Evolutionary conservation across 257 asterid species (phyloP).

Genomic region (Nicotiana paniculata): DNA sequence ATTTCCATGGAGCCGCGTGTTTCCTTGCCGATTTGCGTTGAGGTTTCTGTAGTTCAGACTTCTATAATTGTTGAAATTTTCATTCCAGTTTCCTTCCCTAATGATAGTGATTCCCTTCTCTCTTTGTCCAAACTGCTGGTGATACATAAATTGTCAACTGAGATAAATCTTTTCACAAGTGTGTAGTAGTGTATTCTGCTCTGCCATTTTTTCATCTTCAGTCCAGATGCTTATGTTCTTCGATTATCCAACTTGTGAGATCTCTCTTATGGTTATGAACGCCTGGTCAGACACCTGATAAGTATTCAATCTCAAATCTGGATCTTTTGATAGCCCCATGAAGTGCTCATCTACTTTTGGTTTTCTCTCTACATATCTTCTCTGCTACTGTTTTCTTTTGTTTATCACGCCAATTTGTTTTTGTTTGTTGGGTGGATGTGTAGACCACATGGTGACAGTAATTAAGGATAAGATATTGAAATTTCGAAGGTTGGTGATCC

Average conservation of each 20-base stretch:
- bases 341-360: not conserved
- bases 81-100: too few relatives aligned
- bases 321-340: not conserved
- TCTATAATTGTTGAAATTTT: too few relatives aligned
- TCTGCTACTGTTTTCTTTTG: not conserved
- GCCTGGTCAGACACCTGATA: not conserved
- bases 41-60: too few relatives aligned
- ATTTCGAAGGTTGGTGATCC: not conserved
- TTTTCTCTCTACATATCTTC: not conserved
- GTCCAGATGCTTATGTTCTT: not conserved
- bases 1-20: not conserved
- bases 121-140: too few relatives aligned
- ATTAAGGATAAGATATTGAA: not conserved
- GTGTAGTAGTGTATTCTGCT: not conserved
- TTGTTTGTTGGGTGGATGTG: not conserved
- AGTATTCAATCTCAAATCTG: not conserved
- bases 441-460: not conserved
- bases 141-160: too few relatives aligned
- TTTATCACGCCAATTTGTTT: not conserved
- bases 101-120: not conserved
- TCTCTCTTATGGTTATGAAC: not conserved
- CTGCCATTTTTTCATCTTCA: not conserved
- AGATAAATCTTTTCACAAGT: too few relatives aligned
- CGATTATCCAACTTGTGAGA: not conserved
- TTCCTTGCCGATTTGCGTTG: not conserved